Evolutionary conservation across 257 asterid genomes (phyloP).

Genomic region (Nicotiana attenuata): DNA sequence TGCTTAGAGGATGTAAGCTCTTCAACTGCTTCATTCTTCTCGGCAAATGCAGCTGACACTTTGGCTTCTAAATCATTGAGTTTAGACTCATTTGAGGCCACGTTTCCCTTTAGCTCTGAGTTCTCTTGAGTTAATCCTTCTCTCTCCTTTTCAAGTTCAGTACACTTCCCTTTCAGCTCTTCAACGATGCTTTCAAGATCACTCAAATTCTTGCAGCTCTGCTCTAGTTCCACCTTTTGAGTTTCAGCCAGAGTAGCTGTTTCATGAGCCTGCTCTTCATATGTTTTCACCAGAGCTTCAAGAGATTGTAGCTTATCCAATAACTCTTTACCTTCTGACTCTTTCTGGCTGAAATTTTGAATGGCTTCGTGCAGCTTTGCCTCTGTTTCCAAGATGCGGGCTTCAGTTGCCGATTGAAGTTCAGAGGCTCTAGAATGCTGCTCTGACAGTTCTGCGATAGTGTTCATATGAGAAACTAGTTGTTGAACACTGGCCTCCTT

Average conservation of each 20-base stretch:
- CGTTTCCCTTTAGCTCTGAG: constrained; percentile 50
- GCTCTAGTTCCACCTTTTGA: constrained; percentile 52
- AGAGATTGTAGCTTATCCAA: constrained; percentile 50
- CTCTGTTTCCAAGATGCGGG: constrained; percentile 54
- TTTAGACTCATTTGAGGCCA: constrained; percentile 51
- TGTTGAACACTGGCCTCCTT: constrained; percentile 46
- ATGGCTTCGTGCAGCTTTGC: constrained; percentile 58
- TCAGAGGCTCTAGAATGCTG: constrained; percentile 54
- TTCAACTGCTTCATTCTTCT: constrained; percentile 26
- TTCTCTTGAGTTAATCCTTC: constrained; percentile 47
- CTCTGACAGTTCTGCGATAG: constrained; percentile 62
- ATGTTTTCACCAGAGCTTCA: constrained; percentile 49
- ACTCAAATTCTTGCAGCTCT: constrained; percentile 35
- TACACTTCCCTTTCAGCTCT: constrained; percentile 42
- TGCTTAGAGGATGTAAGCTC: constrained; percentile 39
- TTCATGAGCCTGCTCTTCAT: constrained; percentile 54
- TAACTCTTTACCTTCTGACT: constrained; percentile 66
- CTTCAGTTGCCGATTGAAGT: constrained; percentile 58
- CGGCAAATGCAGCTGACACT: constrained; percentile 3
- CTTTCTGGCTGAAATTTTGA: constrained; percentile 45
- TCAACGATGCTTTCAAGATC: constrained; percentile 37
- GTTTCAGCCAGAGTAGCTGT: constrained; percentile 40
- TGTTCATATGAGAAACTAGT: constrained; percentile 53
- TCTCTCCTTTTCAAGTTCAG: constrained; percentile 42
- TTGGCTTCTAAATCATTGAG: constrained; percentile 30